These are phyloP conservation scores for Entophlyctis helioformis DNA, from an alignment of 192 early-diverging fungal species.

Conservation along the genomic window DNA sequence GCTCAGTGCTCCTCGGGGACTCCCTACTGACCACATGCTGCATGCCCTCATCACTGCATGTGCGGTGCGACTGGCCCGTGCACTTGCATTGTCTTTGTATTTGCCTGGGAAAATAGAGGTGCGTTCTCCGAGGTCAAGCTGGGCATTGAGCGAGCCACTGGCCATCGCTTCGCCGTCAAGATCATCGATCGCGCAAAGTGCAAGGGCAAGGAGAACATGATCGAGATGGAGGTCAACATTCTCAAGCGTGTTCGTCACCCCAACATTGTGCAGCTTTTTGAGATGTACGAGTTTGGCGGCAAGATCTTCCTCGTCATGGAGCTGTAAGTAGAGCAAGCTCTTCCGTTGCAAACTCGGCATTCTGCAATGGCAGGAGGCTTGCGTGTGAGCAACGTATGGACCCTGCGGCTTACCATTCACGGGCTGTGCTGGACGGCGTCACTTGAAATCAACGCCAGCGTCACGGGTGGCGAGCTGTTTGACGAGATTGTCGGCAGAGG, in stretches of 20 bases:
- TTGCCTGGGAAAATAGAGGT: no score
- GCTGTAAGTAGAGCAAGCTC: constrained; percentile 26
- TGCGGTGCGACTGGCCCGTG: neutral
- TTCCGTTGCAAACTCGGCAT: no score
- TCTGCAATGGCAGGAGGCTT: no score
- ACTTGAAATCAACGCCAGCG: no score
- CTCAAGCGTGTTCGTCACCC: constrained; percentile 57
- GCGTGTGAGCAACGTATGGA: no score
- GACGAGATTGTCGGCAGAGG: constrained; percentile 75
- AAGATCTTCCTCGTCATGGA: constrained; percentile 50
- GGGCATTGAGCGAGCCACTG: constrained; percentile 49
- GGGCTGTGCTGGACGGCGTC: no score
- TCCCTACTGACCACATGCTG: neutral
- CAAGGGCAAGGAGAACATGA: constrained; percentile 58
- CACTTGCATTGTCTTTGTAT: neutral
- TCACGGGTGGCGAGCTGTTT: constrained; percentile 84
- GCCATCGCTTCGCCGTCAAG: constrained; percentile 68
- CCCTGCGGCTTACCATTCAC: no score
- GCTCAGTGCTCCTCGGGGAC: neutral
- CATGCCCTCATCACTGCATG: neutral
- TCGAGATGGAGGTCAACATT: constrained; percentile 72
- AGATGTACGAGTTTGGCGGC: constrained; percentile 44
- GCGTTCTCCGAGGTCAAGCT: constrained; percentile 68
- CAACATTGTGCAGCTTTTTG: constrained; percentile 42
- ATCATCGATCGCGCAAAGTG: constrained; percentile 71